Conservation (phyloP, 495 filamentous ascomycete genomes). For the Haplographium delicatum region DNA sequence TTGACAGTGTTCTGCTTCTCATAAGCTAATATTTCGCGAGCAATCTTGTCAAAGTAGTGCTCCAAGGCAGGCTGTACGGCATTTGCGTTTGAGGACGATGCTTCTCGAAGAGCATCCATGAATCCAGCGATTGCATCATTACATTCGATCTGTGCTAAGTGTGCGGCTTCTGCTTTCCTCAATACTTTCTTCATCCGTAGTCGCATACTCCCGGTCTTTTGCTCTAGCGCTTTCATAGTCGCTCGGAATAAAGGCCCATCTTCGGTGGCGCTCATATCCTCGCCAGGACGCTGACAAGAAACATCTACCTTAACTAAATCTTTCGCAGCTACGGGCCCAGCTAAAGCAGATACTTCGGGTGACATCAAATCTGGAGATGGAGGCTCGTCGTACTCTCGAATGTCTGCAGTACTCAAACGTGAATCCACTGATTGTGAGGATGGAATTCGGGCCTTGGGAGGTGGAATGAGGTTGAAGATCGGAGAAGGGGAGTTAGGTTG, state of each 20-base stretch:
- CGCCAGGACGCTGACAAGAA: conserved; percentile 75
- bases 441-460: conserved; percentile 71
- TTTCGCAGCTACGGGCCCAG: conserved; percentile 7
- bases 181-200: conserved; percentile 92
- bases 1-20: conserved; percentile 79
- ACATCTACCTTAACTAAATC: conserved; percentile 74
- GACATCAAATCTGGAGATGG: conserved; percentile 56
- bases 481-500: conserved; percentile 54
- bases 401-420: conserved; percentile 54
- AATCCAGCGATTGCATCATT: conserved; percentile 81
- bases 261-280: conserved; percentile 80
- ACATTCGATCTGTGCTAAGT: conserved; percentile 70
- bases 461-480: conserved; percentile 59
- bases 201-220: conserved; percentile 94
- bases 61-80: conserved; percentile 93
- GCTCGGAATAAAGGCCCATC: conserved; percentile 95
- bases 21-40: conserved; percentile 80
- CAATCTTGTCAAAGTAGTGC: conserved; percentile 97
- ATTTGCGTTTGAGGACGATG: conserved; percentile 85
- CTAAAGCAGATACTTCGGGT: conserved; percentile 33
- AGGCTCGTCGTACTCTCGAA: conserved; percentile 52
- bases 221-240: conserved; percentile 93
- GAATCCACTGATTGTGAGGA: conserved; percentile 80
- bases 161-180: conserved; percentile 81
- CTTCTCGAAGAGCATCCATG: conserved; percentile 82